These are phyloP conservation scores for Phaffomyces thermotolerans DNA, from an alignment of 805 yeast species.

Conservation along the genomic window DNA sequence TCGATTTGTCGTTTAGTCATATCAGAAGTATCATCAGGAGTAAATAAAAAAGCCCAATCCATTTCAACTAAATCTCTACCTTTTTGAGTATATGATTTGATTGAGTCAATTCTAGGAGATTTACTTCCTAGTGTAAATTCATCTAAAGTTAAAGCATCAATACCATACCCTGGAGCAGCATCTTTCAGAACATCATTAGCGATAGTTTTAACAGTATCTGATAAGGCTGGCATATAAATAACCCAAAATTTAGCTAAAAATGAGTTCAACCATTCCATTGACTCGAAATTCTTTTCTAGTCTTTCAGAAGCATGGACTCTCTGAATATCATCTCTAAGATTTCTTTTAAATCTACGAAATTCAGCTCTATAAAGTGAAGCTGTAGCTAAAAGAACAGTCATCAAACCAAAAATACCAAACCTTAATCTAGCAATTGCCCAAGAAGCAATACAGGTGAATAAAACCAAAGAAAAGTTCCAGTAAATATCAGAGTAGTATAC, in stretches of 20 bases:
- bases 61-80: conserved; percentile 65
- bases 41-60: conserved; percentile 79
- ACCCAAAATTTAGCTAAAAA: conserved; percentile 81
- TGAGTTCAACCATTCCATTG: conserved; percentile 76
- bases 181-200: conserved; percentile 65
- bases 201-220: conserved; percentile 62
- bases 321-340: conserved; percentile 68
- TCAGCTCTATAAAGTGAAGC: conserved; percentile 66
- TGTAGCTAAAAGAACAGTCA: conserved; percentile 51
- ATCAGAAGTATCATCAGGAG: conserved; percentile 77
- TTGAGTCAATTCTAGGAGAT: conserved; percentile 66
- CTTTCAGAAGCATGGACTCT: conserved; percentile 58
- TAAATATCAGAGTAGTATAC: conserved; percentile 67
- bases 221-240: conserved; percentile 78
- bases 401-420: conserved; percentile 56
- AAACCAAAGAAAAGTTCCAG: conserved; percentile 54
- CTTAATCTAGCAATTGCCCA: conserved; percentile 61
- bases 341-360: conserved; percentile 66
- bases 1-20: conserved; percentile 73
- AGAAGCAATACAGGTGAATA: conserved; percentile 67
- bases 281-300: conserved; percentile 56
- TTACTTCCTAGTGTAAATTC: conserved; percentile 77
- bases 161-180: conserved; percentile 78
- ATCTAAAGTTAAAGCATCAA: conserved; percentile 64
- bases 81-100: conserved; percentile 64